Evolutionary conservation across 352 stramenopile species (phyloP), one percentile per base, ranked within the genome.

Genomic region (Aphanomyces cochlioides): DNA sequence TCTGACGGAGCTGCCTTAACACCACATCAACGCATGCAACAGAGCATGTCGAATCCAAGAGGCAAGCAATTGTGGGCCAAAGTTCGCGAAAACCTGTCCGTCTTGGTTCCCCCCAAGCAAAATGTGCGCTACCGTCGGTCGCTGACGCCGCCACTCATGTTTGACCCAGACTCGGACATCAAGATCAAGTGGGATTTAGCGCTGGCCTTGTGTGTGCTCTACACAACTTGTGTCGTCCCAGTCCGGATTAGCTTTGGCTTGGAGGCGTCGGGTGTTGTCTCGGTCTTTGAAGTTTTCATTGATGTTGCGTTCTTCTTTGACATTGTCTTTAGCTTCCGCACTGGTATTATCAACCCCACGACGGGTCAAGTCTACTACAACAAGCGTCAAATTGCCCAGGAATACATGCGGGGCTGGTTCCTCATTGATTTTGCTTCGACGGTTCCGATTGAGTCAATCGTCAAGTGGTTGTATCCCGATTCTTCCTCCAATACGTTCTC

Each of bases 341-440:
- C 84, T 2, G 87, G 83, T 34, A 74, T 91, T n/a, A 77, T 82
- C 50, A 59, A 88, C 6, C 73, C 80, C 2, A 61, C 93, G 36
- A 78, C 80, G 7, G 38, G 57, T 28, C 43, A 56, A 19, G 59
- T 67, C 4, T 67, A 67, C 43, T 92, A 90, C 71, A 79, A 79
- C 40, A 66, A 78, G 4, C 69, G 70, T 4, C 47, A 82, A 7
- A 83, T 95, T 40, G 74, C 75, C 0, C 69, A 63, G 4, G 66
- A 75, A 40, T 95, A 95, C 72, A 34, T 93, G 37, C 79, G 80
- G 57, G 82, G 85, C 4, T 95, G 87, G 87, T 93, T 95, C 59
- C 54, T 78, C 39, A 76, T 93, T n/a, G 87, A 95, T 65, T 88
- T 93, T 68, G 85, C 92, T 63, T 95, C 87, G 15, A 93, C 87